Base-by-base conservation (phyloP, 2,329 filamentous ascomycete genomes). In the Penicillium sp. region DNA sequence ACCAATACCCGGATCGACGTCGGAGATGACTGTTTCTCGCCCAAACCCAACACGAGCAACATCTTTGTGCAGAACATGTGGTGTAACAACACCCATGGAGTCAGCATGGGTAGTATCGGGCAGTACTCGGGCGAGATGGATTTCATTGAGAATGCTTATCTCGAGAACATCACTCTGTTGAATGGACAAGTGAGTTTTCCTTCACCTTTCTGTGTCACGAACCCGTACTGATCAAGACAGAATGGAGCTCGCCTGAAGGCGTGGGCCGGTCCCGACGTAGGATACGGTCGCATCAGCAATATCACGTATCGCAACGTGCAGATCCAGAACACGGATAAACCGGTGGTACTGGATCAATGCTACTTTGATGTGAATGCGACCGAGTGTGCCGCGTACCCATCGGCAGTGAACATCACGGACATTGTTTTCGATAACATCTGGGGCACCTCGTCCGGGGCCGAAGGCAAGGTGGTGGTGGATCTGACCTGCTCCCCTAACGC, bases 221-320 rank as follows among this genome's bases (percentile, higher is more conserved):
- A 26, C 35, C 9, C 7, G n/a, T 39, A 9, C 35, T 39, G 35
- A 39, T 19, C 35, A 19, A 39, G 35, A 19, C 16, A 42, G 67
- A 82, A 83, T 39, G 83, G 83, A 2, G 84, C 84, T 1, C 79
- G 84, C 4, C 78, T 87, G 45, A 87, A 87, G 74, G 79, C 80
- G 2, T 87, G 85, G 84, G 85, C 84, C 0, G 84, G 85, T 0
- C 72, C 77, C 2, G 72, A 80, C 45, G 81, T 82, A 0, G 85
- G 85, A 2, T 85, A 85, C 57, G 85, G 85, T 9, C 85, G 81
- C 54, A 83, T 87, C 60, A 78, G 82, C 62, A 87, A 87, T 66
- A 77, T 87, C 48, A 87, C 85, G 1, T 87, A 85, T 71, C 78
- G 83, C 69, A 83, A 86, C 70, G 82, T 87, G 62, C 82, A 79